phyloP scores from a whole-genome alignment of 2,329 filamentous ascomycete genomes.

The Paecilomyces sp. region DNA sequence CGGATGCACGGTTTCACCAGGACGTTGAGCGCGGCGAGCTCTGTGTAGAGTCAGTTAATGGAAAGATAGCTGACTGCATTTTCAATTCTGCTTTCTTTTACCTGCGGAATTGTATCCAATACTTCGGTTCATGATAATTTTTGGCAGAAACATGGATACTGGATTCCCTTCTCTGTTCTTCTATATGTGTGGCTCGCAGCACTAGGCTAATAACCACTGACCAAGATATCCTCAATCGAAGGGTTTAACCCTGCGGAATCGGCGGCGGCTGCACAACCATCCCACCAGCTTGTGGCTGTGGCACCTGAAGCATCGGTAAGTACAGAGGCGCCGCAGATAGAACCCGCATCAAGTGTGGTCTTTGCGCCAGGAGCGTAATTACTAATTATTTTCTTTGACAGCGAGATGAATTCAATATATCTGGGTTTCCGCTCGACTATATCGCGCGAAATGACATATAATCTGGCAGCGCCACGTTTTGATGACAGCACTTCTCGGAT shows the following conservation, averaged over 20 bases:
- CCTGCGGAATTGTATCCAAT: neutral
- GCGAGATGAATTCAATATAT: too few relatives aligned
- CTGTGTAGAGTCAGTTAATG: neutral
- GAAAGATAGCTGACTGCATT: neutral
- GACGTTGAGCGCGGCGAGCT: neutral
- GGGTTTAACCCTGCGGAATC: too few relatives aligned
- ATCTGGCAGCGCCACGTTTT: neutral
- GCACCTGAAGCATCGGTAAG: too few relatives aligned
- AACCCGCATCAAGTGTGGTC: too few relatives aligned
- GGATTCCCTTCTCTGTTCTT: neutral
- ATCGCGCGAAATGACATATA: too few relatives aligned
- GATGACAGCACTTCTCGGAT: neutral
- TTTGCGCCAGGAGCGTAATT: too few relatives aligned
- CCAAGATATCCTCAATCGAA: too few relatives aligned
- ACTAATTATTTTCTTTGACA: too few relatives aligned
- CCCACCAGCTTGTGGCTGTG: too few relatives aligned
- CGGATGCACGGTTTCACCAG: neutral
- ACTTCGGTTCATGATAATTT: neutral
- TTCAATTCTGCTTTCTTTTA: neutral
- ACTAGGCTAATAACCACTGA: neutral
- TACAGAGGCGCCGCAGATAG: too few relatives aligned
- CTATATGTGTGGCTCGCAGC: neutral
- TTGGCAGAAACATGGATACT: neutral
- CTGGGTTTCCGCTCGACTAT: too few relatives aligned
- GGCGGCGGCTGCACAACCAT: too few relatives aligned